Evolutionary conservation across 176 grass and related monocot species (phyloP).

Genomic region (Oryza glaberrima): DNA sequence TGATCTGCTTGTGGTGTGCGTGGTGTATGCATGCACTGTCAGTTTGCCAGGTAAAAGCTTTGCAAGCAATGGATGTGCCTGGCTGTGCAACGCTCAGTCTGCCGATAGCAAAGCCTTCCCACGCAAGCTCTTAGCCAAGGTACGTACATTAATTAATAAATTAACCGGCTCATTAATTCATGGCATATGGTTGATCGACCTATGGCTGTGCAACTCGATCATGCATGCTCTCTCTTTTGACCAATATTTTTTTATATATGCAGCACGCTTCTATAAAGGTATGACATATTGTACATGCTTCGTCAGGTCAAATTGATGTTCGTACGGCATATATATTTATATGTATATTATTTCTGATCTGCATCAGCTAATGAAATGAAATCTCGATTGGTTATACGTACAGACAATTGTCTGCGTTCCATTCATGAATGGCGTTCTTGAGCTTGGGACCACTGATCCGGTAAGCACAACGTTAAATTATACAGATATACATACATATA

Average conservation of each 20-base stretch:
- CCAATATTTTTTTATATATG: background rate
- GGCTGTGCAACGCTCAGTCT: conserved; percentile 76
- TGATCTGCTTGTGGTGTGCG: too few species aligned
- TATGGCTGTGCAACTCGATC: too few species aligned
- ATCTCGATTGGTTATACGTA: background rate
- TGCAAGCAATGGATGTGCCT: conserved; percentile 51
- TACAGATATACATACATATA: too few species aligned
- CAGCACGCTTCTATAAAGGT: conserved; percentile 80
- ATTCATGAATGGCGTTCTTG: conserved; percentile 54
- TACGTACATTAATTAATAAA: background rate
- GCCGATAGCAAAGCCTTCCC: conserved; percentile 55
- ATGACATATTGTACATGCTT: background rate
- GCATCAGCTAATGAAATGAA: background rate
- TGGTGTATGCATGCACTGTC: background rate
- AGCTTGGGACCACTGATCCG: too few species aligned
- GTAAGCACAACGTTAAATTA: too few species aligned
- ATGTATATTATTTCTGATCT: too few species aligned
- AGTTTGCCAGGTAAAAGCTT: conserved; percentile 83
- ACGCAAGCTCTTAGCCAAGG: conserved; percentile 80
- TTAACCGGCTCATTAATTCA: background rate
- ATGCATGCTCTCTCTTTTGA: background rate
- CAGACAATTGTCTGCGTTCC: conserved; percentile 79
- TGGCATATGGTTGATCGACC: background rate
- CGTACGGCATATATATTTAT: too few species aligned
- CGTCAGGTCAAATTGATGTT: too few species aligned